Base-by-base conservation (phyloP, 495 filamentous ascomycete genomes). In the Cudoniella acicularis region DNA sequence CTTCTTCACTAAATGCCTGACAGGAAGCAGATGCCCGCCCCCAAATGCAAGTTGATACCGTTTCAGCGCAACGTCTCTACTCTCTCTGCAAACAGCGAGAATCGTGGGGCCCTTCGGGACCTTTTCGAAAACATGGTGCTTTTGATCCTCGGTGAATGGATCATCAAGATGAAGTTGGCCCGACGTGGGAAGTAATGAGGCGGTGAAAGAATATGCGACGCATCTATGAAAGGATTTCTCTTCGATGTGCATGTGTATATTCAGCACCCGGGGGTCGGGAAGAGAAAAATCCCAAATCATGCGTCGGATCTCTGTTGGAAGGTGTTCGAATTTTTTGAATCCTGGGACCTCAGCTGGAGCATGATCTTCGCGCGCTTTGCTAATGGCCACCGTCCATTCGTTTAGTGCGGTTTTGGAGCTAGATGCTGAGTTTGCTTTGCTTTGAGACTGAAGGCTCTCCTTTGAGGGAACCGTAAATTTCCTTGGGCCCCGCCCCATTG, bases 361-460 rank as follows among this genome's bases (percentile, higher is more conserved):
- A 2, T 9, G 49, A 13, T 26, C 46, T 1, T 56, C 69, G 2
- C 1, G 56, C 2, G 57, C 53, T 1, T 71, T 69, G 36, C 62
- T 71, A 36, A n/a, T n/a, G n/a, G n/a, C n/a, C n/a, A n/a, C n/a
- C n/a, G n/a, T n/a, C n/a, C n/a, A n/a, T n/a, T n/a, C n/a, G n/a
- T n/a, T n/a, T n/a, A n/a, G n/a, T n/a, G n/a, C n/a, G n/a, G n/a
- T n/a, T n/a, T n/a, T n/a, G n/a, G n/a, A n/a, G n/a, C n/a, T n/a
- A n/a, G n/a, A n/a, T n/a, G n/a, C n/a, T n/a, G n/a, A n/a, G n/a
- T n/a, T n/a, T n/a, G n/a, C n/a, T n/a, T n/a, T n/a, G n/a, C n/a
- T n/a, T n/a, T n/a, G n/a, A n/a, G n/a, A n/a, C n/a, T n/a, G n/a
- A n/a, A n/a, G n/a, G n/a, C n/a, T n/a, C n/a, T n/a, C n/a, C n/a